A percentile compares a stretch with the other conserved stretches of the same genome.
Conservation (phyloP, 1,139 yeast genomes). For the Nakaseomyces delphensis region DNA sequence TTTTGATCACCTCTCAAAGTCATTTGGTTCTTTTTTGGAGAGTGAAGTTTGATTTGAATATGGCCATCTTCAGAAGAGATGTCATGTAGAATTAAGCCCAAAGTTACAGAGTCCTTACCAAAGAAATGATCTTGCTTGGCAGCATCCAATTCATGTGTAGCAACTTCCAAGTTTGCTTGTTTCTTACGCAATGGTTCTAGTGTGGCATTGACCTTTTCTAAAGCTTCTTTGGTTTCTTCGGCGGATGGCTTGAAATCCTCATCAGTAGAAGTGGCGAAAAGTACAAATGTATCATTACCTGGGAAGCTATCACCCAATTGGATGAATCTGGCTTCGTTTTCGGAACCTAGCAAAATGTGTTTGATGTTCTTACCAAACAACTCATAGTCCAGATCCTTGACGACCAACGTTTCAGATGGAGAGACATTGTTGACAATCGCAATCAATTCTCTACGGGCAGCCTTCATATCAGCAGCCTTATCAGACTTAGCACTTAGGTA, state of each 20-base stretch:
- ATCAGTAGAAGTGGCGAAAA: conserved; percentile 43
- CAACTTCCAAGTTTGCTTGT: conserved; percentile 47
- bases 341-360: conserved; percentile 40
- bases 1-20: conserved; percentile 31
- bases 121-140: conserved; percentile 51
- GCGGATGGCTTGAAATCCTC: conserved; percentile 47
- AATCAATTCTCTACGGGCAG: conserved; percentile 62
- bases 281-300: conserved; percentile 35
- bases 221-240: conserved; percentile 40
- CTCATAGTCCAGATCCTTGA: conserved; percentile 64
- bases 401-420: conserved; percentile 53
- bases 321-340: conserved; percentile 47
- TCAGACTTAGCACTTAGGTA: conserved; percentile 39
- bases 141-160: conserved; percentile 43
- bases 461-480: conserved; percentile 37
- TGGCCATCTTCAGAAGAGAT: conserved; percentile 40
- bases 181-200: conserved; percentile 51
- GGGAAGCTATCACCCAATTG: conserved; percentile 40
- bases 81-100: conserved; percentile 33
- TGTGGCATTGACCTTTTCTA: conserved; percentile 42
- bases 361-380: conserved; percentile 43
- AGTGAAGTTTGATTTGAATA: conserved; percentile 34
- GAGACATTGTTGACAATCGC: conserved; percentile 61
- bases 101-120: conserved; percentile 26
- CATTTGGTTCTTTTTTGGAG: conserved; percentile 24